Evolutionary conservation across 345 rosid genomes (phyloP).

Genomic region (Gossypium thurberi): DNA sequence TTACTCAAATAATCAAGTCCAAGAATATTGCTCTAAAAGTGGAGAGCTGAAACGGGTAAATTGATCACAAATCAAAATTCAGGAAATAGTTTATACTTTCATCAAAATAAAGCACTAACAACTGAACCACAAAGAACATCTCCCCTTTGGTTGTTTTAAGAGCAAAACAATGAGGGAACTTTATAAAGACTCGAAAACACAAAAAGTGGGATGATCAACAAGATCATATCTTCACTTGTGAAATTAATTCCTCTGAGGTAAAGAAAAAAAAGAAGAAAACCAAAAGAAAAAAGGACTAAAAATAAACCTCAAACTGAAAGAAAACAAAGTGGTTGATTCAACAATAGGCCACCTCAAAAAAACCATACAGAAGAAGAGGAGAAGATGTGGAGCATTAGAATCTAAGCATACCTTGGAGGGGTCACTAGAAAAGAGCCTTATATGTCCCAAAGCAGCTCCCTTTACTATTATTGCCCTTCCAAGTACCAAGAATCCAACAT

Average conservation of each 20-base stretch:
- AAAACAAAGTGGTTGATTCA: background rate
- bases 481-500: slow-evolving; percentile 23
- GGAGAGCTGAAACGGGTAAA: background rate
- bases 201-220: slow-evolving; percentile 21
- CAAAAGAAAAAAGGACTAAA: background rate
- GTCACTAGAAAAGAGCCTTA: background rate
- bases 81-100: slow-evolving; percentile 15
- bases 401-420: slow-evolving; percentile 19
- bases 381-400: slow-evolving; percentile 3
- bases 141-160: slow-evolving; percentile 2
- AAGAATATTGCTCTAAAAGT: slow-evolving; percentile 28
- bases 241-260: background rate
- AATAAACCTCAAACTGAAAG: slow-evolving; percentile 12
- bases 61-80: slow-evolving; percentile 18
- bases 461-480: slow-evolving; percentile 1
- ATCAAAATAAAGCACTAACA: slow-evolving; percentile 7
- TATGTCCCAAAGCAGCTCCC: slow-evolving; percentile 14
- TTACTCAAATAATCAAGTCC: slow-evolving; percentile 26
- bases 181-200: slow-evolving; percentile 15
- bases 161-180: slow-evolving; percentile 16
- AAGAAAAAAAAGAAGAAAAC: slow-evolving; percentile 4
- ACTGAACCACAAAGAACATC: slow-evolving; percentile 9
- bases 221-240: background rate
- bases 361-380: background rate
- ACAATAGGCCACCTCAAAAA: background rate